Conservation (phyloP, 2,329 filamentous ascomycete species). For the Thelonectria rubi region DNA sequence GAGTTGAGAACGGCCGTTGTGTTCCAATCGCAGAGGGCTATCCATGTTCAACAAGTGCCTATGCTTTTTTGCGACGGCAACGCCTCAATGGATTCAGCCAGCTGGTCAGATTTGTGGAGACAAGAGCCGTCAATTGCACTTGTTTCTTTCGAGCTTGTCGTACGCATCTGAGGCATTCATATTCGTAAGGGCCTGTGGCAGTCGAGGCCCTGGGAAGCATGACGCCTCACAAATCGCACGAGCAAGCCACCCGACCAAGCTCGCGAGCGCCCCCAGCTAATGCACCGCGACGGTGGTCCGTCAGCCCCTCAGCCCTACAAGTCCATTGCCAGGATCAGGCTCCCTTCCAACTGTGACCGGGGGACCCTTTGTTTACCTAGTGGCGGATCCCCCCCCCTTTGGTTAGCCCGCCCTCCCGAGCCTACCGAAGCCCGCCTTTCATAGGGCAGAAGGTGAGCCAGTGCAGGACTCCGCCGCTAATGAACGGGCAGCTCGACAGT, state of each 20-base stretch:
- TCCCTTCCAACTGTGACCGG: neutral
- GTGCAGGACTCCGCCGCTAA: constrained; percentile 1
- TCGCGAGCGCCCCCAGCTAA: neutral
- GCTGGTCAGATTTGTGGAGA: neutral
- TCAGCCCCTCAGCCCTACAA: constrained; percentile 21
- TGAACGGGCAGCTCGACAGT: neutral
- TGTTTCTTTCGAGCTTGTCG: neutral
- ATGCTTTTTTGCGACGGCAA: neutral
- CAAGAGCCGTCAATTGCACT: neutral
- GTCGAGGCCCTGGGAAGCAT: neutral
- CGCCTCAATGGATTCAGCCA: constrained; percentile 7
- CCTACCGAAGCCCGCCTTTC: constrained; percentile 16
- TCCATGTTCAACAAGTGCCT: neutral
- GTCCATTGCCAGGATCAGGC: constrained; percentile 15
- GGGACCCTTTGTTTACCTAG: constrained; percentile 15
- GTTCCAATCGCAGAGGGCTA: neutral
- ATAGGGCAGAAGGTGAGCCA: constrained; percentile 19
- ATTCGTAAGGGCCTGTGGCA: neutral
- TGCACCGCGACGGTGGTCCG: constrained; percentile 6
- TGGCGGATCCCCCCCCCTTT: constrained; percentile 12
- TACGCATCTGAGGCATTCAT: neutral
- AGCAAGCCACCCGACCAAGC: neutral
- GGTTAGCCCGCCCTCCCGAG: constrained; percentile 23
- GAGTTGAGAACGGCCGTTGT: neutral
- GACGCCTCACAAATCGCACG: neutral